These are phyloP conservation scores for Penicillium manginii DNA, from an alignment of 495 filamentous ascomycete species.

Conservation along the genomic window DNA sequence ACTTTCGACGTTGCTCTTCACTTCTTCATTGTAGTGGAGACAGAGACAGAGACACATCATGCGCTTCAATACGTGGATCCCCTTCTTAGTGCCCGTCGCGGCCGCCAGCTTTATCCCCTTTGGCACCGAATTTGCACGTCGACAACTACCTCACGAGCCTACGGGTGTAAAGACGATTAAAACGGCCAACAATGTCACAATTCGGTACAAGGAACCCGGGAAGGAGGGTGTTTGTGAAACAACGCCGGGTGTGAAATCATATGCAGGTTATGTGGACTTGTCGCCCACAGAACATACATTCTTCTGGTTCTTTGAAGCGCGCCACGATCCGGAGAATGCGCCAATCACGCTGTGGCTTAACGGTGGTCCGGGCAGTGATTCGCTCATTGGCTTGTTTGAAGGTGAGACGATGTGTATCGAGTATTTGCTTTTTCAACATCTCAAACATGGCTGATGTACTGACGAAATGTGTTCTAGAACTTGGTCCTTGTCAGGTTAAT, in stretches of 20 bases:
- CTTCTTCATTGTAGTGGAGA: slow-evolving; percentile 2
- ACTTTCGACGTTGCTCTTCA: not conserved
- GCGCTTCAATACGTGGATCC: slow-evolving; percentile 29
- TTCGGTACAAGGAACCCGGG: slow-evolving; percentile 47
- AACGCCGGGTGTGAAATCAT: slow-evolving; percentile 51
- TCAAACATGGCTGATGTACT: slow-evolving; percentile 10
- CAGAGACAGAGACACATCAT: slow-evolving; percentile 20
- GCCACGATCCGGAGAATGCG: slow-evolving; percentile 52
- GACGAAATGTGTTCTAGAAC: slow-evolving; percentile 39
- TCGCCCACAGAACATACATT: slow-evolving; percentile 48
- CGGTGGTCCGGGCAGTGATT: slow-evolving; percentile 61
- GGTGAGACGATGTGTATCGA: slow-evolving; percentile 38
- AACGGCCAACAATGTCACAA: slow-evolving; percentile 58
- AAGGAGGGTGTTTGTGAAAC: slow-evolving; percentile 53
- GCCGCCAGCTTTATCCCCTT: slow-evolving; percentile 23
- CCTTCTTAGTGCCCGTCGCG: slow-evolving; percentile 30
- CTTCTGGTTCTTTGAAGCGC: slow-evolving; percentile 57
- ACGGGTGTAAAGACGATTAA: slow-evolving; percentile 60
- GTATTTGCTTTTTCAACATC: not conserved
- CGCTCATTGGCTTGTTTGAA: slow-evolving; percentile 73
- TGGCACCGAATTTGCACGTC: slow-evolving; percentile 27
- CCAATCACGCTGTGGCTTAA: slow-evolving; percentile 58
- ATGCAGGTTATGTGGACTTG: slow-evolving; percentile 51
- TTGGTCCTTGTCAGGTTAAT: slow-evolving; percentile 62
- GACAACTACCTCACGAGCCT: slow-evolving; percentile 53